Percentiles rank a stretch among this genome's conserved stretches.
phyloP scores from a whole-genome alignment of 495 filamentous ascomycete genomes.

The Rostrohypoxylon terebratum region DNA sequence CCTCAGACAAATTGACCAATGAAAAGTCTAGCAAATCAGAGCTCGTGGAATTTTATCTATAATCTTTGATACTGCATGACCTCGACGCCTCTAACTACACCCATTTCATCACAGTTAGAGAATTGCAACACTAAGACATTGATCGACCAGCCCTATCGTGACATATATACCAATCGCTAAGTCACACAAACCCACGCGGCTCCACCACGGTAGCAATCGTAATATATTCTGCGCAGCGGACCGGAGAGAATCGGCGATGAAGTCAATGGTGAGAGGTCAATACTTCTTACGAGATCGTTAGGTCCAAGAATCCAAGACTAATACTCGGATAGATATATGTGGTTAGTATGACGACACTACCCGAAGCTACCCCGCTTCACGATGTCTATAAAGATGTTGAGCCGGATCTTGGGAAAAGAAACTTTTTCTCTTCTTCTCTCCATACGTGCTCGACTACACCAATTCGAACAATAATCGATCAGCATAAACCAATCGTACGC shows the following conservation, averaged over 20 bases:
- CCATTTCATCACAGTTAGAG: slow-evolving; percentile 26
- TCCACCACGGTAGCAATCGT: slow-evolving; percentile 40
- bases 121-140: slow-evolving; percentile 10
- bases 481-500: slow-evolving; percentile 36
- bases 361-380: slow-evolving; percentile 44
- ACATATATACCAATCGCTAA: slow-evolving; percentile 26
- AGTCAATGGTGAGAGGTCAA: slow-evolving; percentile 26
- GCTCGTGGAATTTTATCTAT: not conserved
- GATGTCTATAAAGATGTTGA: slow-evolving; percentile 38
- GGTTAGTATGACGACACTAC: slow-evolving; percentile 45
- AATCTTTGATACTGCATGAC: not conserved
- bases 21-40: not conserved
- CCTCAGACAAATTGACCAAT: not conserved
- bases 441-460: slow-evolving; percentile 8
- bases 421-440: slow-evolving; percentile 11
- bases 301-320: slow-evolving; percentile 1
- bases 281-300: slow-evolving; percentile 24
- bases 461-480: slow-evolving; percentile 12
- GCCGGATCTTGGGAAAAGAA: not conserved
- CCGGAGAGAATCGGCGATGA: slow-evolving; percentile 45
- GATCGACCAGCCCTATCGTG: slow-evolving; percentile 23
- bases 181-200: slow-evolving; percentile 15
- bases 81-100: slow-evolving; percentile 17
- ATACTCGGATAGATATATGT: slow-evolving; percentile 14
- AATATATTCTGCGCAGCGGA: slow-evolving; percentile 22